These are phyloP conservation scores for Chlamydomonas sphaeroides DNA, from an alignment of 139 green algal genomes.

Conservation along the genomic window DNA sequence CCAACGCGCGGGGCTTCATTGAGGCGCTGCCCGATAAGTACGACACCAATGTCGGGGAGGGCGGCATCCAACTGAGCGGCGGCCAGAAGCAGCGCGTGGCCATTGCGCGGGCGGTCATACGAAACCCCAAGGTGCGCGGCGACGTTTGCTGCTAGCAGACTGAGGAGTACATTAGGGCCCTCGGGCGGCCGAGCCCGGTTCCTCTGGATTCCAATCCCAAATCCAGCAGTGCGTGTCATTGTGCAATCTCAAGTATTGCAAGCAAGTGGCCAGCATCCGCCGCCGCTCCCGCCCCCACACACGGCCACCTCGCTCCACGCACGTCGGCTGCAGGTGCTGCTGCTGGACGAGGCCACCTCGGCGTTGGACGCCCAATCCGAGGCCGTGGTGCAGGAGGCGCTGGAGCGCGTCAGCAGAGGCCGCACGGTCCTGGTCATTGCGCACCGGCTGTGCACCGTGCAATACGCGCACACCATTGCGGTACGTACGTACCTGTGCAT, in stretches of 20 bases:
- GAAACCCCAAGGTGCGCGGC: no score
- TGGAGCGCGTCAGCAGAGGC: constrained; percentile 70
- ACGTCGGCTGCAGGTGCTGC: constrained; percentile 56
- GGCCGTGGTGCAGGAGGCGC: constrained; percentile 64
- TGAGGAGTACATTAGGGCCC: no score
- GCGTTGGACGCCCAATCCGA: constrained; percentile 84
- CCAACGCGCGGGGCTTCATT: constrained; percentile 89
- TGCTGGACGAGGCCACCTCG: constrained; percentile 47
- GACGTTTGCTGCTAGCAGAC: no score
- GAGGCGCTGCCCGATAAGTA: constrained; percentile 72
- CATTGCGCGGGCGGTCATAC: constrained; percentile 75
- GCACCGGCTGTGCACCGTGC: constrained; percentile 88
- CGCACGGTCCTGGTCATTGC: constrained; percentile 91
- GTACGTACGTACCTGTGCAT: constrained; percentile 7
- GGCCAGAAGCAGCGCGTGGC: constrained; percentile 88
- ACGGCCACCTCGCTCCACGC: no score
- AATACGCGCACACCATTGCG: constrained; percentile 84
- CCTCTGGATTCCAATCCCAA: no score
- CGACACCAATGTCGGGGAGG: constrained; percentile 57
- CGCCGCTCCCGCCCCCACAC: no score
- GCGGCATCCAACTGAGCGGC: constrained; percentile 61
- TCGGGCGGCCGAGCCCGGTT: no score
- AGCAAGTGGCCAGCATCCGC: no score
- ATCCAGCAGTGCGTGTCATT: no score
- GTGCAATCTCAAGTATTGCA: no score